Evolutionary conservation across 2,329 filamentous ascomycete genomes (phyloP).

Genomic region (Aspergillus caelatus): DNA sequence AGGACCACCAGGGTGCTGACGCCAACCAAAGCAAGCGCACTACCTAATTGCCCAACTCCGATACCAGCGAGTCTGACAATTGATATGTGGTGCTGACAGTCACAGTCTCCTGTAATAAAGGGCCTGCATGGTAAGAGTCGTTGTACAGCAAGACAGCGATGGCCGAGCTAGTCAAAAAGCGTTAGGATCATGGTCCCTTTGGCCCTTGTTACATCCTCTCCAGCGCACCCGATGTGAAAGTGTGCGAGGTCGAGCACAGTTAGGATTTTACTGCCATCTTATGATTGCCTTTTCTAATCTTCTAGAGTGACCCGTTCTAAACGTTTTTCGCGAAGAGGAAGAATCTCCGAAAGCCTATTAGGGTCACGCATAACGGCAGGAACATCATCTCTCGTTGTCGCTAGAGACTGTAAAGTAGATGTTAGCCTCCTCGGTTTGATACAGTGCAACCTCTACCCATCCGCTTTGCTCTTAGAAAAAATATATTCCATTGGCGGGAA

Average conservation of each 20-base stretch:
- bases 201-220: not conserved
- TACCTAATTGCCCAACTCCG: not conserved
- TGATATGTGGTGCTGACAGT: not conserved
- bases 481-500: not conserved
- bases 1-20: not conserved
- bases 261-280: not conserved
- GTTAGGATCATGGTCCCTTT: not conserved
- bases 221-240: not conserved
- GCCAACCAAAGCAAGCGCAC: not conserved
- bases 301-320: conserved; percentile 58
- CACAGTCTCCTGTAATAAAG: not conserved
- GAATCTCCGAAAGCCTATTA: conserved; percentile 69
- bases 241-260: not conserved
- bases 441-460: not conserved
- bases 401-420: conserved; percentile 46
- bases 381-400: conserved; percentile 69
- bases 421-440: conserved; percentile 4
- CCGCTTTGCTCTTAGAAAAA: not conserved
- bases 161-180: not conserved
- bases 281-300: conserved; percentile 8
- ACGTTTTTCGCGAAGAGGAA: conserved; percentile 70
- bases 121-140: not conserved
- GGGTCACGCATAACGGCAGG: conserved; percentile 77
- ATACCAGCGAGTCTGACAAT: not conserved
- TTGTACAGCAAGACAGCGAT: not conserved